Evolutionary conservation across 768 basidiomycete species (phyloP).

Genomic region (Leucosporidium creatinivorum): DNA sequence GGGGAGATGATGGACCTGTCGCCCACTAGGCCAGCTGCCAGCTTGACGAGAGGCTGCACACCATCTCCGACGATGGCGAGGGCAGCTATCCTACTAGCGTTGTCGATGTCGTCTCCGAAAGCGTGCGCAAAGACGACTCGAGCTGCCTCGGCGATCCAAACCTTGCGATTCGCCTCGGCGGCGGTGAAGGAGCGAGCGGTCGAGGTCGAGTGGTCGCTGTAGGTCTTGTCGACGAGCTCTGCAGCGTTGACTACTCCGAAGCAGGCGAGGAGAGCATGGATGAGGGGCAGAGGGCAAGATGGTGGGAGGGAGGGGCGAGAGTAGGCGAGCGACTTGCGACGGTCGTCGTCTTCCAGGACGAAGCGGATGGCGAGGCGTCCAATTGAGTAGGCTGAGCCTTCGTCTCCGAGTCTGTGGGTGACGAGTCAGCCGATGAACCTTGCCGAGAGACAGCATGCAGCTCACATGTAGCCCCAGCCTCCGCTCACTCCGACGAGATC

Average conservation of each 20-base stretch:
- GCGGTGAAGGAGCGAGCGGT: constrained; percentile 22
- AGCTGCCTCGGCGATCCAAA: constrained; percentile 37
- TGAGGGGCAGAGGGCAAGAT: constrained; percentile 21
- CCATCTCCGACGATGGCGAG: constrained; percentile 29
- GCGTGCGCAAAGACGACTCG: constrained; percentile 37
- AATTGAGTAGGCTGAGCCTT: constrained; percentile 40
- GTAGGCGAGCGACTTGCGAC: constrained; percentile 21
- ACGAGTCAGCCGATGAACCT: not conserved
- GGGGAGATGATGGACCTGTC: constrained; percentile 30
- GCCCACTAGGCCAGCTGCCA: constrained; percentile 33
- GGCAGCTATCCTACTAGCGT: constrained; percentile 27
- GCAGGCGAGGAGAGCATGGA: constrained; percentile 33
- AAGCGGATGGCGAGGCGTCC: constrained; percentile 37
- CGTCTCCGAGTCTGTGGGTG: constrained; percentile 38
- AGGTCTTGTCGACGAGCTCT: constrained; percentile 34
- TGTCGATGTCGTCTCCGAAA: constrained; percentile 13
- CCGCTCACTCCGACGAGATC: constrained; percentile 33
- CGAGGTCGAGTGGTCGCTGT: constrained; percentile 15
- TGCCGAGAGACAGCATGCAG: not conserved
- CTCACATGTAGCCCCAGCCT: constrained; percentile 41
- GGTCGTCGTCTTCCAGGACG: constrained; percentile 35
- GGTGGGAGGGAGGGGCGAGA: constrained; percentile 11
- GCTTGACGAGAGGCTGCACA: constrained; percentile 34
- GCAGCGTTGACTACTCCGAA: constrained; percentile 35
- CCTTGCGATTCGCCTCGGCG: constrained; percentile 36